phyloP scores from a whole-genome alignment of 805 yeast genomes.

The Komagataella mondaviorum region DNA sequence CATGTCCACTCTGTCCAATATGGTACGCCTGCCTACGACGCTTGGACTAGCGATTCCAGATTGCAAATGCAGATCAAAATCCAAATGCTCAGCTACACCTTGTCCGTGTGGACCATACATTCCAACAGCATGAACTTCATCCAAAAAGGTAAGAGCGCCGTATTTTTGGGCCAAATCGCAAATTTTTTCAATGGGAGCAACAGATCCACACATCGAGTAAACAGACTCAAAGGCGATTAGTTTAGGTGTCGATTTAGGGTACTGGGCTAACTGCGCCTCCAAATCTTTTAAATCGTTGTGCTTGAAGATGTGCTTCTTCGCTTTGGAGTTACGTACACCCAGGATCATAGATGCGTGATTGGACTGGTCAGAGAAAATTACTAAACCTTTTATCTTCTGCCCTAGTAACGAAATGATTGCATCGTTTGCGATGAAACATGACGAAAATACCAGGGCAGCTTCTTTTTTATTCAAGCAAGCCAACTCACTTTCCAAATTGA shows the following conservation, averaged over 20 bases:
- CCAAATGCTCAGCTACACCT: slow-evolving; percentile 96
- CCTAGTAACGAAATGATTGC: slow-evolving; percentile 88
- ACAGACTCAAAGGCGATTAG: slow-evolving; percentile 95
- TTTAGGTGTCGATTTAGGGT: slow-evolving; percentile 84
- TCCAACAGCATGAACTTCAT: slow-evolving; percentile 98
- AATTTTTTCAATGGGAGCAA: slow-evolving; percentile 83
- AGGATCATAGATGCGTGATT: slow-evolving; percentile 98
- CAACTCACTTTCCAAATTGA: slow-evolving; percentile 69
- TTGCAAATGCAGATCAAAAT: slow-evolving; percentile 69
- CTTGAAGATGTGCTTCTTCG: slow-evolving; percentile 78
- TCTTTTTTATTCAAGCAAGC: slow-evolving; percentile 91
- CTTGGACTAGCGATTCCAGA: slow-evolving; percentile 47
- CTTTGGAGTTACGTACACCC: slow-evolving; percentile 85
- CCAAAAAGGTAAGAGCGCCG: slow-evolving; percentile 93
- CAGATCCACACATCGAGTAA: slow-evolving; percentile 97
- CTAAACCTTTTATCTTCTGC: slow-evolving; percentile 78
- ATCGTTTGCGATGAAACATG: slow-evolving; percentile 95
- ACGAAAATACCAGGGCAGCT: slow-evolving; percentile 87
- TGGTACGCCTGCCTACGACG: slow-evolving; percentile 27
- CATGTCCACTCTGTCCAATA: slow-evolving; percentile 86
- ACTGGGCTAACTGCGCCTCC: slow-evolving; percentile 62
- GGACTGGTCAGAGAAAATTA: slow-evolving; percentile 82
- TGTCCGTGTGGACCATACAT: slow-evolving; percentile 99
- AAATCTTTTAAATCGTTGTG: slow-evolving; percentile 82
- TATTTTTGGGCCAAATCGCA: slow-evolving; percentile 96